phyloP scores from a whole-genome alignment of 2,329 filamentous ascomycete species.

The Xylariomycetidae sp. region DNA sequence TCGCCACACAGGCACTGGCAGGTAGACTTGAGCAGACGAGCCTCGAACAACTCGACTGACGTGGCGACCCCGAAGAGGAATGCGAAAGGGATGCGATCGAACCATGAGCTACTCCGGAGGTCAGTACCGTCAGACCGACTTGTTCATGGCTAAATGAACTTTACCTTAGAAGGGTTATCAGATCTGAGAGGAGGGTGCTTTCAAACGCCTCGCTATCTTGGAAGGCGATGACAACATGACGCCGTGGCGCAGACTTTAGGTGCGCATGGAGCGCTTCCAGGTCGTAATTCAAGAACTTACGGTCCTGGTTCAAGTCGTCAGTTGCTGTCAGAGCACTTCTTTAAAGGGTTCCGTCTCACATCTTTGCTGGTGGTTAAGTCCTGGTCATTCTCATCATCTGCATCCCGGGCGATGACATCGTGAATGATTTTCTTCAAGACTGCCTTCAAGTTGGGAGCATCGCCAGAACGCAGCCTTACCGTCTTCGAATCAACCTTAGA shows the following conservation, averaged over 20 bases:
- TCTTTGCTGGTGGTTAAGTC: conserved; percentile 39
- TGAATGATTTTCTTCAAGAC: conserved; percentile 67
- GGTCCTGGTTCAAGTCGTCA: too few species aligned
- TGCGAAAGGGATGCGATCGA: conserved; percentile 69
- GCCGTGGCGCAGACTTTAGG: conserved; percentile 44
- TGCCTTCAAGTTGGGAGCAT: conserved; percentile 68
- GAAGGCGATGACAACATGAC: conserved; percentile 64
- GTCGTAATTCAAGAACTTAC: conserved; percentile 70
- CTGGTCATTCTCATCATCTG: conserved; percentile 49
- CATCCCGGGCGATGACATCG: conserved; percentile 46
- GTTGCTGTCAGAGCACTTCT: conserved; percentile 13
- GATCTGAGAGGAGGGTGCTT: conserved; percentile 61
- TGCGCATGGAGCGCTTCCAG: conserved; percentile 63
- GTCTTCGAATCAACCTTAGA: conserved; percentile 46
- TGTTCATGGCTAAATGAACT: conserved; percentile 30
- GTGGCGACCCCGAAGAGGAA: conserved; percentile 76
- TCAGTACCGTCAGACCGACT: conserved; percentile 1
- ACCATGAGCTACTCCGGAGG: conserved; percentile 49
- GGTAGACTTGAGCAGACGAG: conserved; percentile 63
- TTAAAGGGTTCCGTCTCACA: conserved; percentile 33
- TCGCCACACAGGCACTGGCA: conserved; percentile 62
- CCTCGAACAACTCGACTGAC: conserved; percentile 72
- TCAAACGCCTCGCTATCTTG: conserved; percentile 83
- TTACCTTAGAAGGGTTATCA: conserved; percentile 63
- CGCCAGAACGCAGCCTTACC: conserved; percentile 61